Conservation (phyloP, 306 rosid genomes). For the Senna tora region DNA sequence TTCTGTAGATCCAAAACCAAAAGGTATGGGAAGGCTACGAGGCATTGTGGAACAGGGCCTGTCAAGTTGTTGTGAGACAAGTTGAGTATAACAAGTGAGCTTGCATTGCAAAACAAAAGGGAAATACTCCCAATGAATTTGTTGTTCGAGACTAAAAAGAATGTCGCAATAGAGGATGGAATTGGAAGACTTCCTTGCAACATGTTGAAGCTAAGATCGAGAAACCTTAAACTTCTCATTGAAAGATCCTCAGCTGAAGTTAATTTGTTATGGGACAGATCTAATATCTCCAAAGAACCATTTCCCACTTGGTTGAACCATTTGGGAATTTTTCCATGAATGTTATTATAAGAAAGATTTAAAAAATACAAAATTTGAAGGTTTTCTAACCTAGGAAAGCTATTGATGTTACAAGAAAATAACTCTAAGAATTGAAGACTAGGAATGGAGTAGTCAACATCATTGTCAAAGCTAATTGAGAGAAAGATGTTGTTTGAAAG, state of each 20-base stretch:
- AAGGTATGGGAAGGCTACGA: constrained; percentile 3
- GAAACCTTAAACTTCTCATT: neutral
- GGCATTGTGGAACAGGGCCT: neutral
- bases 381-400: constrained; percentile 29
- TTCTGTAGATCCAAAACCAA: constrained; percentile 23
- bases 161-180: neutral
- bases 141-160: neutral
- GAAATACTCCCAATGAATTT: neutral
- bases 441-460: neutral
- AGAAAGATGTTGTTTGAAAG: constrained; percentile 5
- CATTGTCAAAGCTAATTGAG: neutral
- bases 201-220: neutral
- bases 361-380: neutral
- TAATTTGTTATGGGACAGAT: neutral
- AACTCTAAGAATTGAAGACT: neutral
- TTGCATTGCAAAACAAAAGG: neutral
- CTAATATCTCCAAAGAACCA: neutral
- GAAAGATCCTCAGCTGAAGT: neutral
- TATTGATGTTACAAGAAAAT: neutral
- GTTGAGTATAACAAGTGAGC: neutral
- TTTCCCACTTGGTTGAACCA: constrained; percentile 24
- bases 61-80: neutral
- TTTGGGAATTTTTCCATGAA: constrained; percentile 29
- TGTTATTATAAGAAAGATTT: constrained; percentile 39
- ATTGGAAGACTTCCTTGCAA: neutral